A percentile compares a stretch with the other conserved stretches of the same genome.
Conservation (phyloP, 2,329 filamentous ascomycete species). For the Neofusicoccum umdonicola region DNA sequence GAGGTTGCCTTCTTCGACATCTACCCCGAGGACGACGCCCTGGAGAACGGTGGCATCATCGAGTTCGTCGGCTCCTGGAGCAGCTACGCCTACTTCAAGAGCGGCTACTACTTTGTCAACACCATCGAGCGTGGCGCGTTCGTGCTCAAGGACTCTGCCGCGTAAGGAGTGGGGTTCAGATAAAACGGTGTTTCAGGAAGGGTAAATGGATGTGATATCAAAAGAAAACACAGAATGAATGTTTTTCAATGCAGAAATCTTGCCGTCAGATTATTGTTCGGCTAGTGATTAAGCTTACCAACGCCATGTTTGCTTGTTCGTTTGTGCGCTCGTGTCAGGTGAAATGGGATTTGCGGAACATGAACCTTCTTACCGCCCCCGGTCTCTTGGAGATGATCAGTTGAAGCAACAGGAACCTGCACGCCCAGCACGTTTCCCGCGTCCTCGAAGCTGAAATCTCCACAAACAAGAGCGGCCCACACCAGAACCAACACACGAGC, state of each 20-base stretch:
- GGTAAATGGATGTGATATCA: neutral
- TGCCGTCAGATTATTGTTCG: neutral
- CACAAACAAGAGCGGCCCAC: no score
- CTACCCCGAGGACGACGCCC: conserved; percentile 44
- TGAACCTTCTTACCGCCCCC: no score
- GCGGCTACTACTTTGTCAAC: conserved; percentile 39
- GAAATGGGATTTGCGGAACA: no score
- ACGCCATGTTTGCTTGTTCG: no score
- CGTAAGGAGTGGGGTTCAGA: neutral
- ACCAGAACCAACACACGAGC: no score
- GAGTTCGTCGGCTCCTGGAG: conserved; percentile 47
- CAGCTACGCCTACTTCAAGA: conserved; percentile 41
- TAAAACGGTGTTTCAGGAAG: neutral
- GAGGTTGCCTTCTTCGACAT: conserved; percentile 46
- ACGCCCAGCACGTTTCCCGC: no score
- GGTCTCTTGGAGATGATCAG: no score
- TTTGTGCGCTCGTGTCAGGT: no score
- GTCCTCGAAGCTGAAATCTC: no score
- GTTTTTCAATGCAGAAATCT: neutral
- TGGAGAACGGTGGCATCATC: conserved; percentile 37
- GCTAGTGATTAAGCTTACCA: neutral
- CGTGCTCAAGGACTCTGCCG: conserved; percentile 29
- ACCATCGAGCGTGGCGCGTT: conserved; percentile 42
- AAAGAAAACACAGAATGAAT: neutral
- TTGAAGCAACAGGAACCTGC: no score